These are phyloP conservation scores for Pseudogymnoascus pannorum DNA, from an alignment of 2,329 filamentous ascomycete genomes.

Conservation along the genomic window DNA sequence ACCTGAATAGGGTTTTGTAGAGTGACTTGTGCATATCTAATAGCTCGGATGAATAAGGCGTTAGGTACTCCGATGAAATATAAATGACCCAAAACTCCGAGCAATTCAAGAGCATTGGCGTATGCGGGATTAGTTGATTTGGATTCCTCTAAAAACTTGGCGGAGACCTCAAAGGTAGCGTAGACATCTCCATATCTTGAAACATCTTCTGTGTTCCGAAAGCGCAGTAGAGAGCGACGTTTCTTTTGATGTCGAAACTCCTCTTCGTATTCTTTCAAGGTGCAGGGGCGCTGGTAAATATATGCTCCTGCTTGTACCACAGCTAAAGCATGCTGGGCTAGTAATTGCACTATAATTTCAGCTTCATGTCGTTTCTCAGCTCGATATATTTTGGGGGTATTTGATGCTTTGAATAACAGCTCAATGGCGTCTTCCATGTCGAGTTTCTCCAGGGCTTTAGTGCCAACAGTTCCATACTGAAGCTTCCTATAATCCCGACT, in stretches of 20 bases:
- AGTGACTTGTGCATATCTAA: background rate
- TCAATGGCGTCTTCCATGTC: background rate
- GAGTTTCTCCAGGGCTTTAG: background rate
- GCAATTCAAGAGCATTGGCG: conserved; percentile 12
- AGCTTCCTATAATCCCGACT: background rate
- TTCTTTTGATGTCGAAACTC: background rate
- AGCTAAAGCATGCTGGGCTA: background rate
- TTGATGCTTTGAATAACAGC: background rate
- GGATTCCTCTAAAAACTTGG: conserved; percentile 8
- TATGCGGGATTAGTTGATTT: background rate
- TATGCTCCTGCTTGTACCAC: background rate
- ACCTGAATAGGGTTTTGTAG: background rate
- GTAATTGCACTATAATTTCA: background rate
- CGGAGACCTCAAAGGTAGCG: conserved; percentile 16
- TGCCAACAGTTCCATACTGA: background rate
- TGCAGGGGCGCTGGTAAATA: background rate
- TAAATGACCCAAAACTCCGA: conserved; percentile 12
- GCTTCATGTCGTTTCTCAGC: background rate
- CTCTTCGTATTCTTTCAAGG: background rate
- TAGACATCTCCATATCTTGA: conserved; percentile 17
- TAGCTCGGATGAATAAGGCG: conserved; percentile 10
- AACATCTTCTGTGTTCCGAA: conserved; percentile 9
- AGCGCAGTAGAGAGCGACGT: conserved; percentile 7
- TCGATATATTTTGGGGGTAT: background rate
- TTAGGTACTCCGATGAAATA: conserved; percentile 9